These are phyloP conservation scores for Gliomastix tumulicola DNA, from an alignment of 2,329 filamentous ascomycete genomes.

Conservation along the genomic window DNA sequence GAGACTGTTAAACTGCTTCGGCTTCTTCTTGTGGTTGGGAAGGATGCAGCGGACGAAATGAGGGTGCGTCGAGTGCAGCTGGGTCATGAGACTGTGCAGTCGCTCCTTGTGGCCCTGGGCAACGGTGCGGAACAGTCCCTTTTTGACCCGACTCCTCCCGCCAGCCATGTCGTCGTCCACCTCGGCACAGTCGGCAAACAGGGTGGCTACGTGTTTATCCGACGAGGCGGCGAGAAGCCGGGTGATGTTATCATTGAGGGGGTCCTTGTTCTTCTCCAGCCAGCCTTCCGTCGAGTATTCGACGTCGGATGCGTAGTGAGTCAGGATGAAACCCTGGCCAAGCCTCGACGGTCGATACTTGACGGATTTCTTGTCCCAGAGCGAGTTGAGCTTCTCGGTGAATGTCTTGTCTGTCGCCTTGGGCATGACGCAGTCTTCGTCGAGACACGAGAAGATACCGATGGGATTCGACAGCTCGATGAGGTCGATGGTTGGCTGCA, in stretches of 20 bases:
- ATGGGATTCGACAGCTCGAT: slow-evolving; percentile 96
- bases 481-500: slow-evolving; percentile 95
- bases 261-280: slow-evolving; percentile 99
- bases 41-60: slow-evolving; percentile 98
- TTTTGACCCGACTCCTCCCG: slow-evolving; percentile 79
- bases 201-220: slow-evolving; percentile 72
- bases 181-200: slow-evolving; percentile 87
- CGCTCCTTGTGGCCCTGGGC: slow-evolving; percentile 98
- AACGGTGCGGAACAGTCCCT: slow-evolving; percentile 92
- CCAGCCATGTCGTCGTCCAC: slow-evolving; percentile 65
- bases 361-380: slow-evolving; percentile 93
- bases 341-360: slow-evolving; percentile 89
- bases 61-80: slow-evolving; percentile 92
- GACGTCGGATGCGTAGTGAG: slow-evolving; percentile 95
- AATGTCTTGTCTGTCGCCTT: slow-evolving; percentile 97
- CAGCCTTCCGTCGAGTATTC: slow-evolving; percentile 94
- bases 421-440: slow-evolving; percentile 98
- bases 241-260: slow-evolving; percentile 94
- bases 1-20: slow-evolving; percentile 84
- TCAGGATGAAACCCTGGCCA: slow-evolving; percentile 88
- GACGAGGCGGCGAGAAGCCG: slow-evolving; percentile 75
- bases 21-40: slow-evolving; percentile 94
- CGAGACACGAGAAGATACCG: slow-evolving; percentile 95
- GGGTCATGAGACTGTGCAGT: slow-evolving; percentile 89
- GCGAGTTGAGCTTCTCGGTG: slow-evolving; percentile 90